Evolutionary conservation across 78 protist genomes (phyloP).

Genomic region (Dictyostelium purpureum): DNA sequence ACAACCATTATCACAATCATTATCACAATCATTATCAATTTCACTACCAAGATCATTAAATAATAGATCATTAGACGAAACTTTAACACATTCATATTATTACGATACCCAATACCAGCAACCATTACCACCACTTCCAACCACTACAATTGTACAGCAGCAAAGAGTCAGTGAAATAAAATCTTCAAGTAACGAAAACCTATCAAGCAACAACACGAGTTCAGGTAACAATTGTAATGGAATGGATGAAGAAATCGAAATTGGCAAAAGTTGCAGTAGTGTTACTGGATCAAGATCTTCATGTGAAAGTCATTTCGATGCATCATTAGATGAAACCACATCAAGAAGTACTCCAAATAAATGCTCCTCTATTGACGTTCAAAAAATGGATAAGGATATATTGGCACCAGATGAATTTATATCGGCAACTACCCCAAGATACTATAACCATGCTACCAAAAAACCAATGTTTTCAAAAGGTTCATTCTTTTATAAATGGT

Average conservation of each 20-base stretch:
- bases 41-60: not conserved
- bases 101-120: too few relatives aligned
- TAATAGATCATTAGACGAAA: too few relatives aligned
- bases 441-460: not conserved
- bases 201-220: not conserved
- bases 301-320: not conserved
- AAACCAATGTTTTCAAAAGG: not conserved
- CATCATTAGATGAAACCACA: not conserved
- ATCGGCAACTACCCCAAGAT: not conserved
- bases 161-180: too few relatives aligned
- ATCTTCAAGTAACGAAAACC: not conserved
- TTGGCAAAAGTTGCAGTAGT: not conserved
- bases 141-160: too few relatives aligned
- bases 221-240: too few relatives aligned
- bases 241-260: not conserved
- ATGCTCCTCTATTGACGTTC: too few relatives aligned
- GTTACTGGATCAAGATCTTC: not conserved
- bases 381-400: too few relatives aligned
- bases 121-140: too few relatives aligned
- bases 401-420: not conserved
- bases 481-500: conserved; percentile 14
- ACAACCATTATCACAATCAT: too few relatives aligned
- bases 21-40: not conserved
- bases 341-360: not conserved
- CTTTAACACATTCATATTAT: too few relatives aligned